Percentiles rank a stretch among this genome's conserved stretches.
Evolutionary conservation across 208 protist genomes (phyloP).

Genomic region (Acanthamoeba castellanii): DNA sequence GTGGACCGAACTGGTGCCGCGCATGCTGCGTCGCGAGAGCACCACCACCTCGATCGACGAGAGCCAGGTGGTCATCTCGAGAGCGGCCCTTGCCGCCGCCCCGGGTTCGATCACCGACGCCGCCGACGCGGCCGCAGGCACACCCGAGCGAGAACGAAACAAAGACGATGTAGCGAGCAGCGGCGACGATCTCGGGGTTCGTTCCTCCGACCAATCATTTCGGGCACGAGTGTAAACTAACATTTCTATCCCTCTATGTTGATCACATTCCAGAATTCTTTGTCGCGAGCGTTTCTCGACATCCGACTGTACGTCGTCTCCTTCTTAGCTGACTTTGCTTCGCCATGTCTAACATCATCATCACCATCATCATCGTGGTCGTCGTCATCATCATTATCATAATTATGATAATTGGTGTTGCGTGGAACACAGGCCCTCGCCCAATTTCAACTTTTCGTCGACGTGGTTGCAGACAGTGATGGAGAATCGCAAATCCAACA

Average conservation of each 20-base stretch:
- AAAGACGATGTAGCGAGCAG: background rate
- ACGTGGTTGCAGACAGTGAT: slow-evolving; percentile 36
- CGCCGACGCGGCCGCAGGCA: background rate
- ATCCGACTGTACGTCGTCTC: background rate
- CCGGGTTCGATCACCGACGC: background rate
- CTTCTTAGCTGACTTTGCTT: background rate
- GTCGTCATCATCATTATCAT: background rate
- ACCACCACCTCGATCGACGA: background rate
- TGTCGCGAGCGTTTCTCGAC: background rate
- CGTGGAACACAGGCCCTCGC: background rate
- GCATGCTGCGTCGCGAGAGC: background rate
- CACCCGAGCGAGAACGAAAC: background rate
- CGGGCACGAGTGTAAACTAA: background rate
- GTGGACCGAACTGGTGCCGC: slow-evolving; percentile 10
- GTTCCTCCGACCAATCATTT: too few relatives aligned
- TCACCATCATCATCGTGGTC: too few relatives aligned
- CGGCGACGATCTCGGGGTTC: background rate
- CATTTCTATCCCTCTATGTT: too few relatives aligned
- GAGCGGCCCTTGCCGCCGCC: background rate
- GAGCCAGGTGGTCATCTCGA: background rate
- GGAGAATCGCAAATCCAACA: slow-evolving; percentile 54
- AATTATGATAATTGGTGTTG: too few relatives aligned
- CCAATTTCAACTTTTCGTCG: slow-evolving; percentile 1
- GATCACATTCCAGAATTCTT: background rate
- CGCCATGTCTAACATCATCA: background rate